Base-by-base conservation (phyloP, 192 early-diverging fungal species). In the Rhizoclosmatium sp. region DNA sequence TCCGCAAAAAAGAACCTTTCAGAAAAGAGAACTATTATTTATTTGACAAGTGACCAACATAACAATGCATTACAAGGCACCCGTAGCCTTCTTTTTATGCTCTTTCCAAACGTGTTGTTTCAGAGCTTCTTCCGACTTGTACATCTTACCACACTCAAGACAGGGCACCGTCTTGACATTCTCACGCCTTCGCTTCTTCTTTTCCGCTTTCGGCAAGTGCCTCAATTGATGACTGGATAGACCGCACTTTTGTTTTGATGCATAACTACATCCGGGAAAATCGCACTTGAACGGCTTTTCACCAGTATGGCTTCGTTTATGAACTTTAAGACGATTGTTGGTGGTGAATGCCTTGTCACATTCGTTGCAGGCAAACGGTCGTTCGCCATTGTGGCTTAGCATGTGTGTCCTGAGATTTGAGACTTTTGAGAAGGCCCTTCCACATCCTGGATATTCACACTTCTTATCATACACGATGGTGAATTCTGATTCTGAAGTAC, bases 251-350 rank as follows among this genome's bases (percentile, higher is more conserved):
- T 75, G 72, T 16, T 46, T 23, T n/a, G 45, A 12, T 4, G 21
- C 14, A 42, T 64, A 64, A 16, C 1, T 46, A 47, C 72, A 75
- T 40, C 59, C 72, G 19, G 56, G 42, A 21, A 44, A 10, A 4
- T 42, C n/a, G 45, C 72, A 75, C 23, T n/a, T 3, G 72, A 42
- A 75, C 2, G 72, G 72, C 61, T 21, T 45, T 16, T 75, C 59
- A 31, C 58, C 47, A 1, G 72, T 61, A 47, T 75, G 72, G 14
- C 4, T 2, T 2, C 59, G 5, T 16, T 42, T 62, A 41, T 59
- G 72, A 4, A 62, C 21, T 46, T 75, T 75, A 39, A 75, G 72
- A 9, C 72, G 66, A 14, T 44, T 47, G 0, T 44, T 47, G 14
- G 66, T 68, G 14, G 66, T 68, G 45, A 42, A 68, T 5, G 66